These are phyloP conservation scores for Keqinozyma sinolaborantium DNA, from an alignment of 1,139 yeast genomes.

Conservation along the genomic window DNA sequence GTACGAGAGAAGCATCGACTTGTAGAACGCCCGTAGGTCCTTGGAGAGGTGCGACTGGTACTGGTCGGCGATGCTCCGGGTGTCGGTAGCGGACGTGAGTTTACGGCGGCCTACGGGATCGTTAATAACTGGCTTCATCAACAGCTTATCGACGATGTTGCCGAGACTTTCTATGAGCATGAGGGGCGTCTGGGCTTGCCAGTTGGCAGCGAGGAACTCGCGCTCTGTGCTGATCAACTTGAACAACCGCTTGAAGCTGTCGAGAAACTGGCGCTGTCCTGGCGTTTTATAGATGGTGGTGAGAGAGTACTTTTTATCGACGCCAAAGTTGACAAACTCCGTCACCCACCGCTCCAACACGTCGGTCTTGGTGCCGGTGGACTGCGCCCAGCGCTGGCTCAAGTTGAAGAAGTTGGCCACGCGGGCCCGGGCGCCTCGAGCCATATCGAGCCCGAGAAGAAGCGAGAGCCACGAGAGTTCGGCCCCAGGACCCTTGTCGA, in stretches of 20 bases:
- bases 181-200: constrained; percentile 13
- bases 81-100: background rate
- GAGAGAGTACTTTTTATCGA: constrained; percentile 3
- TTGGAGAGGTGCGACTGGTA: constrained; percentile 8
- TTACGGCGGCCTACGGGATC: constrained; percentile 5
- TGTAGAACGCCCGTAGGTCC: constrained; percentile 22
- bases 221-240: constrained; percentile 11
- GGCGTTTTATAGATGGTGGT: constrained; percentile 6
- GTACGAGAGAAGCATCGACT: constrained; percentile 21
- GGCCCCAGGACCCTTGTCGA: constrained; percentile 26
- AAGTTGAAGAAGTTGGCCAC: constrained; percentile 24
- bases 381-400: constrained; percentile 9
- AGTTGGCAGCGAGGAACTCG: constrained; percentile 6
- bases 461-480: constrained; percentile 32
- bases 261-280: constrained; percentile 1
- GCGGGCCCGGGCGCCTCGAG: constrained; percentile 19
- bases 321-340: constrained; percentile 1
- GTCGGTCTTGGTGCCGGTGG: constrained; percentile 5
- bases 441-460: constrained; percentile 24
- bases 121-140: constrained; percentile 20
- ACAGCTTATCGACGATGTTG: constrained; percentile 18
- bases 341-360: constrained; percentile 15
- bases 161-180: constrained; percentile 16
- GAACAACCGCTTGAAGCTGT: constrained; percentile 9
- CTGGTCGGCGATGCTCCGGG: constrained; percentile 1